These are phyloP conservation scores for Leptographium flavum DNA, from an alignment of 2,329 filamentous ascomycete species.

Conservation along the genomic window DNA sequence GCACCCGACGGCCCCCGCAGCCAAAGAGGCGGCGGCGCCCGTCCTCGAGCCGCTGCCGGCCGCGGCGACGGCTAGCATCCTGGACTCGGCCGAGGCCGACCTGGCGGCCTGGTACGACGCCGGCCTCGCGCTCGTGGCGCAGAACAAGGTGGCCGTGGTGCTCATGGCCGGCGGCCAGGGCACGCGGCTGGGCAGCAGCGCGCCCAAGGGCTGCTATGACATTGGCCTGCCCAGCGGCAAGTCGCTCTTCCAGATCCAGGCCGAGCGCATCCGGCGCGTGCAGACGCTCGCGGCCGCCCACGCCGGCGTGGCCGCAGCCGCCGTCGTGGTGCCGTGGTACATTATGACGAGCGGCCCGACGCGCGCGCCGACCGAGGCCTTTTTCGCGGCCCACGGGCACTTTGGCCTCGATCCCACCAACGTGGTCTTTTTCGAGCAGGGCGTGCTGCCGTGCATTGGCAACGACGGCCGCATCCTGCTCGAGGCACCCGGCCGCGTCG, in stretches of 20 bases:
- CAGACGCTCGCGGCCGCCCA: conserved; percentile 65
- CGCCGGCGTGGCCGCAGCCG: conserved; percentile 27
- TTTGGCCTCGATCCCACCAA: conserved; percentile 81
- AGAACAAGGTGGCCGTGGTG: conserved; percentile 71
- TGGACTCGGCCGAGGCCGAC: conserved; percentile 71
- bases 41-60: conserved; percentile 77
- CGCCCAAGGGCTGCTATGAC: conserved; percentile 93
- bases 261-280: conserved; percentile 78
- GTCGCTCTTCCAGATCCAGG: conserved; percentile 94
- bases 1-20: conserved; percentile 49
- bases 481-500: conserved; percentile 79
- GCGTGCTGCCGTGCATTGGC: conserved; percentile 88
- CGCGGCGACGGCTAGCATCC: conserved; percentile 73
- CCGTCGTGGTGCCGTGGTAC: conserved; percentile 80
- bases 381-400: conserved; percentile 79
- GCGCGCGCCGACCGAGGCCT: conserved; percentile 77
- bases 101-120: conserved; percentile 73
- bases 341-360: conserved; percentile 98
- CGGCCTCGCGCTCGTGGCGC: conserved; percentile 64
- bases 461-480: conserved; percentile 96
- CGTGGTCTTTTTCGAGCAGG: conserved; percentile 89
- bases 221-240: conserved; percentile 89
- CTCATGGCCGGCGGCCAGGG: conserved; percentile 97
- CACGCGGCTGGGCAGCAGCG: conserved; percentile 84
- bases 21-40: conserved; percentile 30